Evolutionary conservation across 73 alveolate species (phyloP).

Genomic region (Paramecium octaurelia): DNA sequence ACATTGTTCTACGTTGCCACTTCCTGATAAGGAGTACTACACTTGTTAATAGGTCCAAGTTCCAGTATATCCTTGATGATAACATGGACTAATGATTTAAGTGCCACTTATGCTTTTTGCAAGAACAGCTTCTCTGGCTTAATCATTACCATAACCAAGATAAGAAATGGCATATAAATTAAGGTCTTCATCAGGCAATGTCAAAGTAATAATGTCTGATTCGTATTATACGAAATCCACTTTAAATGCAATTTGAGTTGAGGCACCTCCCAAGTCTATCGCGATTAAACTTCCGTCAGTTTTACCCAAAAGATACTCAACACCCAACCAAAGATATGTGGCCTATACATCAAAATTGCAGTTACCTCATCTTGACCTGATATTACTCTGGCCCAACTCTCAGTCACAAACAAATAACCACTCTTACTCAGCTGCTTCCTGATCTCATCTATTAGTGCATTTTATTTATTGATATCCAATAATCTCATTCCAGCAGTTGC

Average conservation of each 20-base stretch:
- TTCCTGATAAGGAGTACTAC: not conserved
- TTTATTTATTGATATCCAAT: slow-evolving; percentile 30
- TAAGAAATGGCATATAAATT: slow-evolving; percentile 52
- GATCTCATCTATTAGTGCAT: slow-evolving; percentile 36
- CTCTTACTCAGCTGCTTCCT: not conserved
- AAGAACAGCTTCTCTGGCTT: slow-evolving; percentile 40
- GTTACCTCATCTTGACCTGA: slow-evolving; percentile 61
- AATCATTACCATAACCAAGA: slow-evolving; percentile 49
- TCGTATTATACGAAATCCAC: not conserved
- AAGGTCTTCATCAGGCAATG: not conserved
- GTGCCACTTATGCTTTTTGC: not conserved
- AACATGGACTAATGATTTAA: not conserved
- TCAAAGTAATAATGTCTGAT: not conserved
- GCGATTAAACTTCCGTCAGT: not conserved
- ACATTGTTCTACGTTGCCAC: not conserved
- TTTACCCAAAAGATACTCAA: not conserved
- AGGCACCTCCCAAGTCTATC: slow-evolving; percentile 59
- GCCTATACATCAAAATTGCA: not conserved
- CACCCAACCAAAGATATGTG: slow-evolving; percentile 15
- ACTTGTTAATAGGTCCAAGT: not conserved
- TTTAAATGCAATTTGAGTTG: slow-evolving; percentile 43
- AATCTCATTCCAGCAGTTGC: slow-evolving; percentile 67
- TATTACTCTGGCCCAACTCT: slow-evolving; percentile 53
- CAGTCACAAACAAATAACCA: slow-evolving; percentile 27
- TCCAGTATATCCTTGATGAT: slow-evolving; percentile 1